Evolutionary conservation across 2,329 filamentous ascomycete species (phyloP).

Genomic region (Pyrenochaeta sp.): DNA sequence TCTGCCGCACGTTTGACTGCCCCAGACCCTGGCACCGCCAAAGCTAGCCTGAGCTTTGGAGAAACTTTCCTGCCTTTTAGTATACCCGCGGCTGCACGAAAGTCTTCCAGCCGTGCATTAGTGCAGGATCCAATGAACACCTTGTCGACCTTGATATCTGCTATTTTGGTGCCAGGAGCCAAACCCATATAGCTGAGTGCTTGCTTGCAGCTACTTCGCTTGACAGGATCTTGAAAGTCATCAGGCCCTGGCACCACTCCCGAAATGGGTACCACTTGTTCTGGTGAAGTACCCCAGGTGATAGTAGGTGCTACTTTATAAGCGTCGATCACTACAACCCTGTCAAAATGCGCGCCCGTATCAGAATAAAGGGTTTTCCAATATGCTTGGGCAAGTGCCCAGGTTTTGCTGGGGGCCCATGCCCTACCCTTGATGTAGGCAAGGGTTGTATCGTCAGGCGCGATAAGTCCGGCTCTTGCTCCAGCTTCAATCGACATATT

Average conservation of each 20-base stretch:
- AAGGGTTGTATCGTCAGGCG: conserved; percentile 91
- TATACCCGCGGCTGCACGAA: conserved; percentile 84
- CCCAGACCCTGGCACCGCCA: conserved; percentile 96
- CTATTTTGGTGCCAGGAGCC: conserved; percentile 83
- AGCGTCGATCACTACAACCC: conserved; percentile 86
- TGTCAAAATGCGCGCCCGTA: conserved; percentile 86
- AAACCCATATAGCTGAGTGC: conserved; percentile 98
- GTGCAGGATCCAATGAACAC: conserved; percentile 98
- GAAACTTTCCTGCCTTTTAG: conserved; percentile 90
- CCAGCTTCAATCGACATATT: conserved; percentile 99
- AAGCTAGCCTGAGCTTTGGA: conserved; percentile 86
- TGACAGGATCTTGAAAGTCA: conserved; percentile 79
- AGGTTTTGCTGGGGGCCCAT: conserved; percentile 86
- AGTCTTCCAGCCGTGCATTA: conserved; percentile 94
- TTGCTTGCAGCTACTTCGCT: conserved; percentile 80
- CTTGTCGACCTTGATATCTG: conserved; percentile 93
- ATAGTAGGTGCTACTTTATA: conserved; percentile 94
- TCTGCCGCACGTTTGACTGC: conserved; percentile 93
- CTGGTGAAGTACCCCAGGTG: conserved; percentile 96
- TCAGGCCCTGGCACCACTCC: conserved; percentile 88
- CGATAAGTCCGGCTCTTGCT: conserved; percentile 95
- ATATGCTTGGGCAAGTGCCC: conserved; percentile 87
- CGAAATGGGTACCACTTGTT: conserved; percentile 93
- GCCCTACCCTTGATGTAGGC: conserved; percentile 93
- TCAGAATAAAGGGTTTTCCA: conserved; percentile 90